A percentile compares a stretch with the other conserved stretches of the same genome.
phyloP scores from a whole-genome alignment of 495 filamentous ascomycete genomes.

The Hypoxylon trugodes region DNA sequence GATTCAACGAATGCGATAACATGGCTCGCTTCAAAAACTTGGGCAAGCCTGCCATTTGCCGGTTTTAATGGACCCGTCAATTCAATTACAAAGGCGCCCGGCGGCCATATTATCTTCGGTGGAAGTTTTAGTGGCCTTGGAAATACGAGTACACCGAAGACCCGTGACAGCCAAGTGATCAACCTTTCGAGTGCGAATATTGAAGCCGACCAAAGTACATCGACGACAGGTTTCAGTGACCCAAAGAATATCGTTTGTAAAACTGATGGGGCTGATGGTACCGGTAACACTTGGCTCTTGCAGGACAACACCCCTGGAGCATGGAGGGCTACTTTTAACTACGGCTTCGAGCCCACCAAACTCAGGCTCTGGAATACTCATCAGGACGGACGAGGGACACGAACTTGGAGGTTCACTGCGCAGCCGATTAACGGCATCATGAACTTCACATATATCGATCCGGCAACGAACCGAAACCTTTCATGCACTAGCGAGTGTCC shows the following conservation, averaged over 20 bases:
- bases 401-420: conserved; percentile 82
- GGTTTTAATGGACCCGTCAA: conserved; percentile 95
- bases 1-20: conserved; percentile 90
- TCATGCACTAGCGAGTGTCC: conserved; percentile 83
- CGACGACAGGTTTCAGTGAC: conserved; percentile 72
- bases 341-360: conserved; percentile 84
- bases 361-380: conserved; percentile 91
- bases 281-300: conserved; percentile 84
- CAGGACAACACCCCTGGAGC: conserved; percentile 80
- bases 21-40: conserved; percentile 76
- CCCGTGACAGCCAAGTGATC: conserved; percentile 75
- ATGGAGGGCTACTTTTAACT: conserved; percentile 85
- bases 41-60: conserved; percentile 86
- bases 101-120: conserved; percentile 89
- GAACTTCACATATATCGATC: conserved; percentile 92
- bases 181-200: conserved; percentile 83
- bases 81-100: conserved; percentile 79
- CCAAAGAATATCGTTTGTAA: conserved; percentile 89
- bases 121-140: conserved; percentile 92
- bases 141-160: conserved; percentile 70
- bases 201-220: conserved; percentile 67
- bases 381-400: conserved; percentile 83
- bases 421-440: conserved; percentile 90
- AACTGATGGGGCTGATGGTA: conserved; percentile 66
- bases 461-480: conserved; percentile 66